A percentile compares a stretch with the other conserved stretches of the same genome.
These are phyloP conservation scores for Puccinellia tenuiflora DNA, from an alignment of 176 grass and related monocot species.

Conservation along the genomic window DNA sequence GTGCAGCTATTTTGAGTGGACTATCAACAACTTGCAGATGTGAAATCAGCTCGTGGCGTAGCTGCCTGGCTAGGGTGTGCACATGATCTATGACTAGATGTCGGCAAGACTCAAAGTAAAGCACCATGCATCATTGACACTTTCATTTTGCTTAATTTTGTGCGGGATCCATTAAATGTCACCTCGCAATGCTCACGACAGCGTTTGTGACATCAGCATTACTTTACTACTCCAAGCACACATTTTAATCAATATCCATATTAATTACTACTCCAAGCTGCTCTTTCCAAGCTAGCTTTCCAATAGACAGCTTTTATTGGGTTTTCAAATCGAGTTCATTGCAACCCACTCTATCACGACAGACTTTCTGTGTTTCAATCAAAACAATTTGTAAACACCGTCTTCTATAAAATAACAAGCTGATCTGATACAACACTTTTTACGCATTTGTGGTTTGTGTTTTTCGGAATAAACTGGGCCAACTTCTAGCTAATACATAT, in stretches of 20 bases:
- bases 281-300: background rate
- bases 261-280: no score
- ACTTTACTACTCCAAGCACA: background rate
- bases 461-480: no score
- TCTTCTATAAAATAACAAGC: no score
- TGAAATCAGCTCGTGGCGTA: background rate
- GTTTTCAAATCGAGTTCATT: background rate
- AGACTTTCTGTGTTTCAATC: no score
- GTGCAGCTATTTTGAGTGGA: background rate
- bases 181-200: background rate
- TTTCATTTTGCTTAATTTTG: background rate
- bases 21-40: conserved; percentile 1
- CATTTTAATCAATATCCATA: no score
- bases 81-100: background rate
- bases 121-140: background rate
- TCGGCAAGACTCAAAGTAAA: background rate
- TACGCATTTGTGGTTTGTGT: no score
- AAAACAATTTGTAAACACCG: no score
- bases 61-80: background rate
- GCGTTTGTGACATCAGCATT: background rate
- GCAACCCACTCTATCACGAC: background rate
- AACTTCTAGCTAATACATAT: no score
- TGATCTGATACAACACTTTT: no score
- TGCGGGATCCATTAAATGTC: background rate
- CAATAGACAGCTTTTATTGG: background rate